Percentiles rank a stretch among this genome's conserved stretches.
Evolutionary conservation across 495 filamentous ascomycete species (phyloP).

Genomic region (Tetracladium marchalianum): DNA sequence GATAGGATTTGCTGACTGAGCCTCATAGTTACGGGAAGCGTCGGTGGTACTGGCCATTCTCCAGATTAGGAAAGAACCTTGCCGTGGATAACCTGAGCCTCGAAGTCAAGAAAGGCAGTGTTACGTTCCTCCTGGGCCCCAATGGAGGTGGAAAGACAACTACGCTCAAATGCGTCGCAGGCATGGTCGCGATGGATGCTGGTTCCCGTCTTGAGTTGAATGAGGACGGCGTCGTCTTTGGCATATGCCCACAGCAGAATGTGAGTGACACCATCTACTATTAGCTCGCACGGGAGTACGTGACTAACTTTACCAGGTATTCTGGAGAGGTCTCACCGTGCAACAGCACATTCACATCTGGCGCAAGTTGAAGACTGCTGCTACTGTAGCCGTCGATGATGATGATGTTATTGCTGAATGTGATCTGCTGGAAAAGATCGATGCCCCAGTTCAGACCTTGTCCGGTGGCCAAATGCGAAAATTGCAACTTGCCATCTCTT

Average conservation of each 20-base stretch:
- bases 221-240: constrained; percentile 55
- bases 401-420: constrained; percentile 50
- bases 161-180: constrained; percentile 41
- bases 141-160: constrained; percentile 86
- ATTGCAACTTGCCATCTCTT: constrained; percentile 56
- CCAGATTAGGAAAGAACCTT: constrained; percentile 14
- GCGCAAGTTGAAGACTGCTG: constrained; percentile 31
- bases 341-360: constrained; percentile 63
- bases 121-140: constrained; percentile 70
- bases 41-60: constrained; percentile 15
- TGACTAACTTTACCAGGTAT: constrained; percentile 53
- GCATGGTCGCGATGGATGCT: constrained; percentile 58
- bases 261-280: constrained; percentile 11
- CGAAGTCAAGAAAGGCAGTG: constrained; percentile 62
- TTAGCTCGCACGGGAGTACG: constrained; percentile 13
- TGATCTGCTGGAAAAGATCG: constrained; percentile 45
- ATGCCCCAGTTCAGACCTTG: constrained; percentile 46
- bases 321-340: constrained; percentile 17
- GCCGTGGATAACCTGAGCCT: constrained; percentile 76
- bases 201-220: constrained; percentile 48
- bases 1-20: too few species aligned
- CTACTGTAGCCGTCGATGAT: constrained; percentile 47
- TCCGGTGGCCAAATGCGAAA: constrained; percentile 71
- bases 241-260: constrained; percentile 69
- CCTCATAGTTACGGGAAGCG: constrained; percentile 4